Evolutionary conservation across 2,329 filamentous ascomycete genomes (phyloP), one percentile per base, ranked within the genome.

Genomic region (Hymenoscyphus fraxineus): DNA sequence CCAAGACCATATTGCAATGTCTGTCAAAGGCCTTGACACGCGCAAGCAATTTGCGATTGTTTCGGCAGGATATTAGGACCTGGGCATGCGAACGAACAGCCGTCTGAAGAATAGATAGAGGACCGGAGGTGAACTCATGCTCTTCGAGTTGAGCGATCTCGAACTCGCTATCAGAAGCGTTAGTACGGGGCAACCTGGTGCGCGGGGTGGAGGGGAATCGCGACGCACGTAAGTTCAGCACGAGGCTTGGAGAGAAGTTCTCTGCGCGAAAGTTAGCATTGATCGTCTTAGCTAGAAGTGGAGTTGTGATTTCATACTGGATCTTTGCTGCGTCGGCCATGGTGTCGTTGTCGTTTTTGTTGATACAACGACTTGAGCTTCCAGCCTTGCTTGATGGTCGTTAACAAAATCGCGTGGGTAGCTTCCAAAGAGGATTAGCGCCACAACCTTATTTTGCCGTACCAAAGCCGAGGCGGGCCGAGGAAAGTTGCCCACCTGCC

Each of bases 1-100:
- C 93, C 58, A 97, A 83, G 3, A 97, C 91, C 95, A 99, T 98
- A 81, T 99, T 99, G 86, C 93, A 98, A 80, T 99, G 95, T 66
- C 95, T 86, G 80, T 99, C 95, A 77, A 99, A 99, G 6, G 95
- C 95, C 83, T 99, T 99, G 75, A 99, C 94, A 69, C 95, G 90
- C 60, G 94, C 95, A 63, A 99, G 88, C 58, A 99, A 85, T 83
- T 99, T 99, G 80, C 94, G 91, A 83, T 98, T 98, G 86, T 97
- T 97, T 71, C 95, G 93, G 81, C 94, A 94, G 62, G 92, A 97
- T 76, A 99, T 97, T 70, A 99, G 87, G 68, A 99, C 94, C 80
- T 98, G 95, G 55, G 90, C 91, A 82, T 97, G 94, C 70, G 90
- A 91, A 77, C 93, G 91, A 65, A 97, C 95, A 69, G 95, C 95